phyloP scores from a whole-genome alignment of 371 early-diverging fungal species.

The Coemansia sp. region DNA sequence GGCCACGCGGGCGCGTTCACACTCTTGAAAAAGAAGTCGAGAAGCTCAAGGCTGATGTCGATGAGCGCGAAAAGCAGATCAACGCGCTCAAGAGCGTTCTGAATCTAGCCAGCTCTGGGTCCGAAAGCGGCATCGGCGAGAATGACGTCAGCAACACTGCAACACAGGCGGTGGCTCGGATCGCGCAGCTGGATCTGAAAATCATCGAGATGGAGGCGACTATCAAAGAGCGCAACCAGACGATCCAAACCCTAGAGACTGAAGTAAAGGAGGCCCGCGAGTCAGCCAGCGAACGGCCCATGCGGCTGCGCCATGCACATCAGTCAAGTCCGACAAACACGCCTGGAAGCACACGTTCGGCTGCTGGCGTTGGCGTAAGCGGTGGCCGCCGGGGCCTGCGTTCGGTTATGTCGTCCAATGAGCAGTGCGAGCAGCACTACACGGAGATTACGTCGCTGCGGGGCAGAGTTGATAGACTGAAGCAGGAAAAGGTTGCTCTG shows the following conservation, averaged over 20 bases:
- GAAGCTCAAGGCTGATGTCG: slow-evolving; percentile 21
- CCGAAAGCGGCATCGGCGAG: neutral
- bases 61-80: slow-evolving; percentile 18
- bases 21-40: slow-evolving; percentile 35
- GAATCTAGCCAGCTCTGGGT: slow-evolving; percentile 15
- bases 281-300: slow-evolving; percentile 40
- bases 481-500: slow-evolving; percentile 30
- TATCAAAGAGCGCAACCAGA: slow-evolving; percentile 20
- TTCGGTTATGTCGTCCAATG: slow-evolving; percentile 4
- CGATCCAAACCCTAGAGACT: slow-evolving; percentile 12
- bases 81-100: slow-evolving; percentile 32
- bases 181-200: slow-evolving; percentile 34
- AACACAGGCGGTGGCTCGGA: slow-evolving; percentile 9
- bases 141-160: neutral
- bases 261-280: slow-evolving; percentile 26
- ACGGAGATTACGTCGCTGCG: slow-evolving; percentile 37
- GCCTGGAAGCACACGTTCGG: neutral
- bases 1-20: slow-evolving; percentile 17
- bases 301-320: slow-evolving; percentile 42
- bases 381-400: slow-evolving; percentile 15
- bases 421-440: slow-evolving; percentile 23
- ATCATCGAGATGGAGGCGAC: slow-evolving; percentile 26
- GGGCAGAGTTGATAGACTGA: slow-evolving; percentile 21
- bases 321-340: slow-evolving; percentile 2
- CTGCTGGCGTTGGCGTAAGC: slow-evolving; percentile 3